Evolutionary conservation across 2,329 filamentous ascomycete genomes (phyloP).

Genomic region (Achaetomium macrosporum): DNA sequence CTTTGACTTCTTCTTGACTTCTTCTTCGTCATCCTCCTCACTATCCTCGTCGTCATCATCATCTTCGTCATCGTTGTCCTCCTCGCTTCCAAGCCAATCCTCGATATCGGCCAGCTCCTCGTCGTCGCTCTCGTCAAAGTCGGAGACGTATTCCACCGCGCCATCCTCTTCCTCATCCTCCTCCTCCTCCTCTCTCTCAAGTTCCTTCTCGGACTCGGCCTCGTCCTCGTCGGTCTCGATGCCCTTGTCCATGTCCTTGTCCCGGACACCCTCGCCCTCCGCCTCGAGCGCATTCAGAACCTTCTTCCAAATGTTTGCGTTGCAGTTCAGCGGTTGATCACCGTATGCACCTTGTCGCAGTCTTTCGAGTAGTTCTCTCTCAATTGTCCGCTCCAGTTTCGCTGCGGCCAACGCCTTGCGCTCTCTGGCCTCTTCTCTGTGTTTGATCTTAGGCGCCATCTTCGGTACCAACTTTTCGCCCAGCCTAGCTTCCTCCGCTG

Average conservation of each 20-base stretch:
- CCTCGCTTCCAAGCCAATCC: slow-evolving; percentile 84
- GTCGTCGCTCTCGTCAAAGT: slow-evolving; percentile 78
- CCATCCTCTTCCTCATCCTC: slow-evolving; percentile 70
- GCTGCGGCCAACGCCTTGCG: slow-evolving; percentile 70
- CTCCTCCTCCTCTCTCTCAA: slow-evolving; percentile 57
- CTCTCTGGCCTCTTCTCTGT: slow-evolving; percentile 66
- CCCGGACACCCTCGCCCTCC: slow-evolving; percentile 72
- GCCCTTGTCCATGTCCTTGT: slow-evolving; percentile 84
- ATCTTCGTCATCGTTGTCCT: slow-evolving; percentile 54
- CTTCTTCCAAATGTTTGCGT: slow-evolving; percentile 95
- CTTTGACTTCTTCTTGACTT: slow-evolving; percentile 49
- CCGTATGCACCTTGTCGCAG: slow-evolving; percentile 90
- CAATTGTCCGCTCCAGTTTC: slow-evolving; percentile 92
- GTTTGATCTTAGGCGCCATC: slow-evolving; percentile 81
- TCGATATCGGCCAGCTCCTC: slow-evolving; percentile 76
- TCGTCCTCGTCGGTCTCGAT: slow-evolving; percentile 73
- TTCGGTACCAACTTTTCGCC: slow-evolving; percentile 86
- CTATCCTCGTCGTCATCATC: slow-evolving; percentile 53
- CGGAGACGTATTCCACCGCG: slow-evolving; percentile 87
- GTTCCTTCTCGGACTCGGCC: slow-evolving; percentile 60
- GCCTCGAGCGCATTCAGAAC: slow-evolving; percentile 86
- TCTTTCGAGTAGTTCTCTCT: slow-evolving; percentile 87
- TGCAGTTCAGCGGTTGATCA: slow-evolving; percentile 89
- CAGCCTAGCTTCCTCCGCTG: slow-evolving; percentile 81
- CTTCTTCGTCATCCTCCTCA: slow-evolving; percentile 41